phyloP scores from a whole-genome alignment of 2,329 filamentous ascomycete genomes.

The Cytospora piceicola region DNA sequence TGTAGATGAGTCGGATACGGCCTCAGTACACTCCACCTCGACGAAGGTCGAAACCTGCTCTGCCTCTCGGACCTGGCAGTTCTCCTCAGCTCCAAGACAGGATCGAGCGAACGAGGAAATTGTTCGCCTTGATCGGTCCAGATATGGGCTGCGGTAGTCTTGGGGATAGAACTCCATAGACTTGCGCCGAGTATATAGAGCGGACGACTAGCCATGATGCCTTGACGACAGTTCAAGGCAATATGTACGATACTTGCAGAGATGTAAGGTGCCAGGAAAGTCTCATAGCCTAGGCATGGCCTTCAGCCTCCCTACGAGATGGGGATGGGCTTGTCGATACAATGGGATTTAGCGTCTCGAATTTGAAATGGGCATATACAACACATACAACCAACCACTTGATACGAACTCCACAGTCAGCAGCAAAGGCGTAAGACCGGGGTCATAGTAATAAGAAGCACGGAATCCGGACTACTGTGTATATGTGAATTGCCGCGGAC shows the following conservation, averaged over 20 bases:
- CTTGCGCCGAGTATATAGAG: neutral
- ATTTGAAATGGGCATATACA: neutral
- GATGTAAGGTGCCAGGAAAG: neutral
- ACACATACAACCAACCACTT: neutral
- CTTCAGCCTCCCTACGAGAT: neutral
- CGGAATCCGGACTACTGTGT: no score
- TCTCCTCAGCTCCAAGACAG: neutral
- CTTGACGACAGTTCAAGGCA: neutral
- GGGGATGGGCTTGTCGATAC: neutral
- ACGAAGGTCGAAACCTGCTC: neutral
- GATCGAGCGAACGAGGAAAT: neutral
- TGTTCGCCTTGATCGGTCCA: neutral
- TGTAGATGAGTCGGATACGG: conserved; percentile 1
- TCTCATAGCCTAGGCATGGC: neutral
- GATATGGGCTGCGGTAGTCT: neutral
- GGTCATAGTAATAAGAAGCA: neutral
- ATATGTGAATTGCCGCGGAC: neutral
- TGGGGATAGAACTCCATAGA: neutral
- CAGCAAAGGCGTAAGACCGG: neutral
- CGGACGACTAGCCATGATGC: neutral
- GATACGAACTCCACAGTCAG: neutral
- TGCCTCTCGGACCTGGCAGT: neutral
- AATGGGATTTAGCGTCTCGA: neutral
- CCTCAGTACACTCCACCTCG: neutral
- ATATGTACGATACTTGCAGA: neutral